phyloP scores from a whole-genome alignment of 2,329 filamentous ascomycete genomes.

The Xylariales sp. region DNA sequence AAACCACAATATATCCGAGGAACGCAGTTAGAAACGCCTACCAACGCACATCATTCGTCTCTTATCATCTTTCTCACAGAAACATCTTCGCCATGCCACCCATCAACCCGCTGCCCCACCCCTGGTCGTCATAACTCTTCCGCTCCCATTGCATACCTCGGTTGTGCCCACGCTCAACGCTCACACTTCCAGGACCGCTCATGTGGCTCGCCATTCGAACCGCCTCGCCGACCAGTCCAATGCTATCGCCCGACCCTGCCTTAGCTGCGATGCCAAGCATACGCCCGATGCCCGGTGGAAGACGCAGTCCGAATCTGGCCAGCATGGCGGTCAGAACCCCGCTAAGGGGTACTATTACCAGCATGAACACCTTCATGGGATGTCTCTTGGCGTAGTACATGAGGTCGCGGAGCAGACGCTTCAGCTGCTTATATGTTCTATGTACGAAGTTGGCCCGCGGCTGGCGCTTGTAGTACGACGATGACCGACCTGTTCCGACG shows the following conservation, averaged over 20 bases:
- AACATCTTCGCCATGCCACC: constrained; percentile 13
- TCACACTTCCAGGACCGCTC: constrained; percentile 19
- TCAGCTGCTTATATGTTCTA: constrained; percentile 69
- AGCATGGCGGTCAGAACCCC: constrained; percentile 77
- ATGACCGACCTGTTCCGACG: constrained; percentile 41
- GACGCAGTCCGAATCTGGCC: constrained; percentile 70
- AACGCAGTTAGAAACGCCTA: neutral
- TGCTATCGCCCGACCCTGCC: constrained; percentile 41
- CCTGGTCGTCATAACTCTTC: constrained; percentile 26
- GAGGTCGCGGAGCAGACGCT: constrained; percentile 74
- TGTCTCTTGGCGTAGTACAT: constrained; percentile 76
- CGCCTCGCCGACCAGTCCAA: constrained; percentile 50
- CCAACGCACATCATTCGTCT: too few relatives aligned
- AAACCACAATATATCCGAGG: too few relatives aligned
- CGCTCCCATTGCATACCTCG: constrained; percentile 35
- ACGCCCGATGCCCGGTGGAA: constrained; percentile 61
- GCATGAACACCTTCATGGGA: constrained; percentile 81
- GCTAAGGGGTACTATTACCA: constrained; percentile 82
- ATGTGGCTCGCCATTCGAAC: constrained; percentile 45
- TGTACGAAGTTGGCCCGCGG: constrained; percentile 75
- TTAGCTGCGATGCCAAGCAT: constrained; percentile 51
- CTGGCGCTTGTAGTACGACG: constrained; percentile 72
- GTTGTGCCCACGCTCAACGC: constrained; percentile 30
- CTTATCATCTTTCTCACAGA: too few relatives aligned
- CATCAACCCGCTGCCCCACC: constrained; percentile 20